Conservation (phyloP, 805 yeast species). For the Lachancea sp. region DNA sequence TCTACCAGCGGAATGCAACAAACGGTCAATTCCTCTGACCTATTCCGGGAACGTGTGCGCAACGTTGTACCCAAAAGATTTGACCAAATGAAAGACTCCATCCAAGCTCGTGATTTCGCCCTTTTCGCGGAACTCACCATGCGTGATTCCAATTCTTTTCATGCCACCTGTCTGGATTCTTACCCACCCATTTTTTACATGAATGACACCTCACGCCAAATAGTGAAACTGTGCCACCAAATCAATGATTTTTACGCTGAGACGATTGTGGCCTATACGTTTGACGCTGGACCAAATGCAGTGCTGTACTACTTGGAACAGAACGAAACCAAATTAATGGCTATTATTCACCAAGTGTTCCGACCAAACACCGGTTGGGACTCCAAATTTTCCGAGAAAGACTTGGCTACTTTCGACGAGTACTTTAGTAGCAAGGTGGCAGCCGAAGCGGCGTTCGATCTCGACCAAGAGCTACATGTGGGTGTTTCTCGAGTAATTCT, state of each 20-base stretch:
- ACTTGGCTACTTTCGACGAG: constrained; percentile 19
- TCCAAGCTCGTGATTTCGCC: constrained; percentile 65
- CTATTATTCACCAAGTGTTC: constrained; percentile 59
- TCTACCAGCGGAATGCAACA: constrained; percentile 95
- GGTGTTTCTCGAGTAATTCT: constrained; percentile 82
- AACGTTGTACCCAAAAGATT: constrained; percentile 85
- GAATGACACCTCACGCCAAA: constrained; percentile 81
- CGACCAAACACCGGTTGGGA: constrained; percentile 66
- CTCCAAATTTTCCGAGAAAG: constrained; percentile 32
- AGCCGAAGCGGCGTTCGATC: constrained; percentile 33
- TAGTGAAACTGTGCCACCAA: constrained; percentile 70
- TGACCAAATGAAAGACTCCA: constrained; percentile 72
- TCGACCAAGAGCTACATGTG: constrained; percentile 46
- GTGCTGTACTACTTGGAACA: constrained; percentile 81
- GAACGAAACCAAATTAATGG: constrained; percentile 68
- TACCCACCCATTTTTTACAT: constrained; percentile 92
- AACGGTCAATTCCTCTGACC: constrained; percentile 82
- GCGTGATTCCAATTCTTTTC: constrained; percentile 96
- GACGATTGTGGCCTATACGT: constrained; percentile 89
- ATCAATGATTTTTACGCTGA: constrained; percentile 54
- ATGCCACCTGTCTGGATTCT: constrained; percentile 94
- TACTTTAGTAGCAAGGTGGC: constrained; percentile 28
- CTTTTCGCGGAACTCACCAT: constrained; percentile 86
- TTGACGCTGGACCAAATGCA: constrained; percentile 99
- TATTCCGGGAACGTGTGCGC: constrained; percentile 72